Percentiles rank a stretch among this genome's conserved stretches.
Evolutionary conservation across 768 basidiomycete species (phyloP).

Genomic region (Tulasnella sp.): DNA sequence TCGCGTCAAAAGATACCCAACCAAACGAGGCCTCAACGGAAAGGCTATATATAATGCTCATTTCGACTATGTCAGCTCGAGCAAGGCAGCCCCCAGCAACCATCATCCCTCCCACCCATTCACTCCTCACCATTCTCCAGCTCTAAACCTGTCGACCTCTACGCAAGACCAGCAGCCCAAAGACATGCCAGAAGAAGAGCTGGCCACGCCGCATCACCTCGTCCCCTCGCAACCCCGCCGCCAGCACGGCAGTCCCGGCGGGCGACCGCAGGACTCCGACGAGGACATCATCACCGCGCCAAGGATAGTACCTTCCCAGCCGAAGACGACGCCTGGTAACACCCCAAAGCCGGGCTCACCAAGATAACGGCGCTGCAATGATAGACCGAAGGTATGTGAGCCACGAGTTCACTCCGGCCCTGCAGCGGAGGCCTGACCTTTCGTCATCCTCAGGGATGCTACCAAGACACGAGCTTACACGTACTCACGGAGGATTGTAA

Average conservation of each 20-base stretch:
- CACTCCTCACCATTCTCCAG: not conserved
- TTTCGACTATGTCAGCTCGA: constrained; percentile 5
- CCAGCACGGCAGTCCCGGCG: constrained; percentile 13
- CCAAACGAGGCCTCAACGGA: not conserved
- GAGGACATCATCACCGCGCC: constrained; percentile 14
- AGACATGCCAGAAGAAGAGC: constrained; percentile 13
- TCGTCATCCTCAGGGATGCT: not conserved
- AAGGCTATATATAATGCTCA: constrained; percentile 10
- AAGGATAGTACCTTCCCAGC: constrained; percentile 31
- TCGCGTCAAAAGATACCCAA: constrained; percentile 18
- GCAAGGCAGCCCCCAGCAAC: not conserved
- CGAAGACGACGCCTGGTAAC: constrained; percentile 24
- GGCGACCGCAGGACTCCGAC: constrained; percentile 11
- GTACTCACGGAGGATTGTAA: constrained; percentile 15
- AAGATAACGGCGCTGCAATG: constrained; percentile 10
- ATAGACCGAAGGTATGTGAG: constrained; percentile 19
- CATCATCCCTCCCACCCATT: constrained; percentile 7
- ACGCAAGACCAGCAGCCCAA: not conserved
- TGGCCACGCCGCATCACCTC: constrained; percentile 24
- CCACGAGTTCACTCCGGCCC: constrained; percentile 10
- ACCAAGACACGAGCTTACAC: constrained; percentile 3
- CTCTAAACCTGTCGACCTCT: constrained; percentile 12
- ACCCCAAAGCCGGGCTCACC: not conserved
- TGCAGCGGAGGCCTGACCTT: constrained; percentile 22
- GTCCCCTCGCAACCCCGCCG: constrained; percentile 33